phyloP scores from a whole-genome alignment of 2,329 filamentous ascomycete species.

The Neofusicoccum laricinum region DNA sequence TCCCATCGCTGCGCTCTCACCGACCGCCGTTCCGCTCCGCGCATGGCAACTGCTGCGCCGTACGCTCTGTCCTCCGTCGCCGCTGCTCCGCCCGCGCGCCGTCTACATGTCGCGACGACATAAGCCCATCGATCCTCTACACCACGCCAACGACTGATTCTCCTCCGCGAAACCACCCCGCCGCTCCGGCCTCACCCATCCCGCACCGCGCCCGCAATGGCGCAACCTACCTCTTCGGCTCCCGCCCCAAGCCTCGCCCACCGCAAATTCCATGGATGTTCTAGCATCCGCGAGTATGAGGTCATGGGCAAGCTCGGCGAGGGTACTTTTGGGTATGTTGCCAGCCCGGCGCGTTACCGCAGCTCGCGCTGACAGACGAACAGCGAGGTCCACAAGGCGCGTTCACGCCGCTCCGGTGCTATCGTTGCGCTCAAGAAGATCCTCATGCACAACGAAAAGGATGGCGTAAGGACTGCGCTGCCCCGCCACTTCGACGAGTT shows the following conservation, averaged over 20 bases:
- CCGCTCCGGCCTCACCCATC: background rate
- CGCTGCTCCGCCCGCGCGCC: background rate
- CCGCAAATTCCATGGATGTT: constrained; percentile 76
- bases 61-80: background rate
- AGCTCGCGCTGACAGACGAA: background rate
- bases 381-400: constrained; percentile 87
- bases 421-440: constrained; percentile 96
- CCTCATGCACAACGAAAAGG: constrained; percentile 98
- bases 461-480: constrained; percentile 62
- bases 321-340: constrained; percentile 80
- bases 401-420: constrained; percentile 68
- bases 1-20: background rate
- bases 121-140: background rate
- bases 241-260: constrained; percentile 50
- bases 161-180: background rate
- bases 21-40: background rate
- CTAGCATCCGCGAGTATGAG: constrained; percentile 76
- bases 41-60: constrained; percentile 2
- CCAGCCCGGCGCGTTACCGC: constrained; percentile 11
- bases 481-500: constrained; percentile 11
- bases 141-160: constrained; percentile 8
- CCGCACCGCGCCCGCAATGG: background rate
- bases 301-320: constrained; percentile 83
- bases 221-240: constrained; percentile 27
- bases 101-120: constrained; percentile 18